Conservation (phyloP, 2,329 filamentous ascomycete species). For the Colletotrichum trifolii region DNA sequence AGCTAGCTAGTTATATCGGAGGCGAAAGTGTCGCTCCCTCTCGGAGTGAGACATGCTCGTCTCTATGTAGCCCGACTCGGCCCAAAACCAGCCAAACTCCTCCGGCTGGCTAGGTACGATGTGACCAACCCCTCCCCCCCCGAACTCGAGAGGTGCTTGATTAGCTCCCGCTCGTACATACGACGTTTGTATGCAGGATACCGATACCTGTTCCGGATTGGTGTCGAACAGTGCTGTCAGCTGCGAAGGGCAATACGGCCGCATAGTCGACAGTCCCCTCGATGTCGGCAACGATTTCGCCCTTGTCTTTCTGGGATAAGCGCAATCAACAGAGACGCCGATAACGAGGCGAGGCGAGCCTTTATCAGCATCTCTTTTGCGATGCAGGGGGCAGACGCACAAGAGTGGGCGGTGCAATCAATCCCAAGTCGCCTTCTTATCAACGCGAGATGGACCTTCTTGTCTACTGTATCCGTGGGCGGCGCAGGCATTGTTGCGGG, state of each 20-base stretch:
- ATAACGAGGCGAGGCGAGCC: constrained; percentile 20
- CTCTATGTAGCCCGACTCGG: constrained; percentile 25
- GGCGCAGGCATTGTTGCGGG: background rate
- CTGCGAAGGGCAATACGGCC: background rate
- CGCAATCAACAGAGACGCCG: background rate
- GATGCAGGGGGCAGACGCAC: constrained; percentile 17
- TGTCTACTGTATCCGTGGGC: constrained; percentile 1
- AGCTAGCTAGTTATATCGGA: background rate
- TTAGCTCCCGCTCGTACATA: too few species aligned
- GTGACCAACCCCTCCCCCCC: constrained; percentile 1
- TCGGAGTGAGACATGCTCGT: constrained; percentile 17
- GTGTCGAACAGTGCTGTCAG: constrained; percentile 1
- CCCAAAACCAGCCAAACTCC: background rate
- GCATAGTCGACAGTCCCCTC: constrained; percentile 1
- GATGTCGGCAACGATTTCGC: constrained; percentile 1
- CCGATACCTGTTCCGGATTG: background rate
- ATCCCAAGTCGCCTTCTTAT: constrained; percentile 29
- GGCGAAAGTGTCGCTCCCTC: background rate
- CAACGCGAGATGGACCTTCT: constrained; percentile 4
- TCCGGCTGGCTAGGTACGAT: constrained; percentile 4
- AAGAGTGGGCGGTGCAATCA: constrained; percentile 21
- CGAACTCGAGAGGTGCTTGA: too few species aligned
- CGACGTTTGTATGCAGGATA: background rate
- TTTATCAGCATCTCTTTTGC: constrained; percentile 16
- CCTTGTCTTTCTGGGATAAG: background rate